phyloP scores from a whole-genome alignment of 129 eudicot species.

The Dittrichia graveolens region DNA sequence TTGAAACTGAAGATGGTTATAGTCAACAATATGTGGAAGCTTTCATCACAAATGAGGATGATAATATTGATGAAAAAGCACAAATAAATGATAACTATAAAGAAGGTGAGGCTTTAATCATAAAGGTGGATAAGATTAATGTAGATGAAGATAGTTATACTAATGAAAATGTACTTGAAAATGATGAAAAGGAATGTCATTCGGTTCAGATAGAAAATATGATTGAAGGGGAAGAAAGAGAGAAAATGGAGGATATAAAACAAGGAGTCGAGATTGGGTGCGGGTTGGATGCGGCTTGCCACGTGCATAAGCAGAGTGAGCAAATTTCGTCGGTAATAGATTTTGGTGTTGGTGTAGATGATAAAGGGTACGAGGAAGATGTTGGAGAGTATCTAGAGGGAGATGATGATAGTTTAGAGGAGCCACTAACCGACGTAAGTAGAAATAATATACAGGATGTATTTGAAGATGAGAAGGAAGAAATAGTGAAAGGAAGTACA shows the following conservation, averaged over 20 bases:
- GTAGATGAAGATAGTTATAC: constrained; percentile 6
- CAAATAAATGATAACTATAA: constrained; percentile 6
- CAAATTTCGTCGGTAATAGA: too few species aligned
- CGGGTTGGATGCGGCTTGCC: too few species aligned
- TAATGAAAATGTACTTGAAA: neutral
- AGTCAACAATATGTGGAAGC: neutral
- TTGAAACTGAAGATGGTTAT: constrained; percentile 15
- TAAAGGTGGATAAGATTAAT: too few species aligned
- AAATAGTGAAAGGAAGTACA: constrained; percentile 35
- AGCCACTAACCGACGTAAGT: neutral
- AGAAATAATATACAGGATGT: neutral
- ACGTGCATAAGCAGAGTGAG: too few species aligned
- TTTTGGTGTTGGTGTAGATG: constrained; percentile 6
- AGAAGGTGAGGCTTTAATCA: neutral
- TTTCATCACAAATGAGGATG: neutral
- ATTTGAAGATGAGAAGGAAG: constrained; percentile 20
- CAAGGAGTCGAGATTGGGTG: too few species aligned
- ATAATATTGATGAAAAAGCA: too few species aligned
- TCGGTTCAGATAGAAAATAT: neutral
- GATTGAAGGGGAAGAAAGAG: neutral
- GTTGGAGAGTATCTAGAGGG: constrained; percentile 28
- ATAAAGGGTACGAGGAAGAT: constrained; percentile 27
- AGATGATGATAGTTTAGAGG: constrained; percentile 27
- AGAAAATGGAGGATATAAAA: constrained; percentile 27
- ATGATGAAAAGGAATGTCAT: neutral